A percentile compares a stretch with the other conserved stretches of the same genome.
These are phyloP conservation scores for Aphanocladium album DNA, from an alignment of 2,329 filamentous ascomycete genomes.

Conservation along the genomic window DNA sequence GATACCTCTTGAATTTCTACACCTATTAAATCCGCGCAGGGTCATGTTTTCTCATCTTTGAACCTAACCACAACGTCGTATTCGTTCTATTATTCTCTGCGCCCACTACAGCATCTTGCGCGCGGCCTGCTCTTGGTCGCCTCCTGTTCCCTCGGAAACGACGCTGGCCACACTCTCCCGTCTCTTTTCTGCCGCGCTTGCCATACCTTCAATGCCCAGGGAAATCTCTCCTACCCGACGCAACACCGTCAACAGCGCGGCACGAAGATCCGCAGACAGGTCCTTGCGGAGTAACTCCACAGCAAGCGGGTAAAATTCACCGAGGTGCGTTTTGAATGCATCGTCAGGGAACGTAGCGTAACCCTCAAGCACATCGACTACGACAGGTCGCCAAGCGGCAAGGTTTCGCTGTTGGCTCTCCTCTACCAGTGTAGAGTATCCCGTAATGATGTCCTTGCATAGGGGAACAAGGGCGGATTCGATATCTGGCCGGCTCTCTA, in stretches of 20 bases:
- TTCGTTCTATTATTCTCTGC: neutral
- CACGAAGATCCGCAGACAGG: constrained; percentile 71
- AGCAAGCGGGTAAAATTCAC: constrained; percentile 78
- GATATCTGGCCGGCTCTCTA: constrained; percentile 73
- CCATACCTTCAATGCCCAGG: constrained; percentile 52
- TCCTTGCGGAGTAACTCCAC: constrained; percentile 81
- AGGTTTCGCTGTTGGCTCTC: constrained; percentile 97
- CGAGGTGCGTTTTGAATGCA: constrained; percentile 74
- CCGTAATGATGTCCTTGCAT: constrained; percentile 87
- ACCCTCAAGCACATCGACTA: constrained; percentile 93
- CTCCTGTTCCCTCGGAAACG: constrained; percentile 18
- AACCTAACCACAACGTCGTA: neutral
- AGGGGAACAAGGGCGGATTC: constrained; percentile 90
- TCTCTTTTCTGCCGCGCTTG: constrained; percentile 27
- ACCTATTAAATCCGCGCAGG: neutral
- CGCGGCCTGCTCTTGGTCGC: constrained; percentile 10
- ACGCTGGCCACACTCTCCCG: constrained; percentile 38
- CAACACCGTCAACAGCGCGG: constrained; percentile 71
- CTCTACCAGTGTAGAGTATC: constrained; percentile 82
- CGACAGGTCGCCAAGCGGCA: constrained; percentile 92
- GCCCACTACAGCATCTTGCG: constrained; percentile 10
- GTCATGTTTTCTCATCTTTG: neutral
- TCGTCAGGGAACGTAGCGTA: constrained; percentile 77
- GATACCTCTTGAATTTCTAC: neutral
- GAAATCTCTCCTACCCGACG: constrained; percentile 76